Conservation (phyloP, 345 rosid species). For the Linum trigynum region DNA sequence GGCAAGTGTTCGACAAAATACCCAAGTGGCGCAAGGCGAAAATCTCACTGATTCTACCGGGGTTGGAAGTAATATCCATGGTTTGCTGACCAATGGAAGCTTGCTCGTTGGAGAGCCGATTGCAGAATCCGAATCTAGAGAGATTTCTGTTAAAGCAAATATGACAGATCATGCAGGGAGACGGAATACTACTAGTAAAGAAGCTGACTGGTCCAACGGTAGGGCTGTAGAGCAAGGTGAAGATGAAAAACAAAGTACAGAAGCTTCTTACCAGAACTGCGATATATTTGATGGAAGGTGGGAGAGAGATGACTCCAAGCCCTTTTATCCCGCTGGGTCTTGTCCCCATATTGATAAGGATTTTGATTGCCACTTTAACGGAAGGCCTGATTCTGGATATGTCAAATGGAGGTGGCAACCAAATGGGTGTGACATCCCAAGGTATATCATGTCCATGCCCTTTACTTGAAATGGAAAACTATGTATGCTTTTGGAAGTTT, state of each 20-base stretch:
- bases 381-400: constrained; percentile 66
- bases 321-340: constrained; percentile 61
- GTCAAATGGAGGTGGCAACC: constrained; percentile 86
- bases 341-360: constrained; percentile 74
- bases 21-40: constrained; percentile 16
- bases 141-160: background rate
- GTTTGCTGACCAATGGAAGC: constrained; percentile 19
- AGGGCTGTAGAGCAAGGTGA: constrained; percentile 12
- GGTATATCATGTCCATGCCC: constrained; percentile 21
- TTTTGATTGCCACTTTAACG: constrained; percentile 59
- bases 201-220: constrained; percentile 6
- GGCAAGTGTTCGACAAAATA: constrained; percentile 9
- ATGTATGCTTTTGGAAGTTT: no score
- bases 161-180: constrained; percentile 4
- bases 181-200: constrained; percentile 3
- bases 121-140: background rate
- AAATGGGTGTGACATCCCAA: constrained; percentile 56
- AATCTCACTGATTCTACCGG: constrained; percentile 8
- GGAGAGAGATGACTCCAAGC: constrained; percentile 63
- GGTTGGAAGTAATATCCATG: background rate
- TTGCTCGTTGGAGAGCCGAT: background rate
- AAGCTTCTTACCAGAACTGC: constrained; percentile 30
- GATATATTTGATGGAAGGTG: constrained; percentile 73
- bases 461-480: background rate
- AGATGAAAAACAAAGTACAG: background rate